Conservation (phyloP, 164 flowering plant species). For the grape (Vitis vinifera) region ASM3070453v1 NC_081815.1:1511001-1511500, state of each 20-base stretch:
- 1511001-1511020: constrained; percentile 99
- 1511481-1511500: constrained; percentile 46
- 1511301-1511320: no score
- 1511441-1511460: constrained; percentile 95
- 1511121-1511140: constrained; percentile 93
- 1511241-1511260: no score
- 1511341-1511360: no score
- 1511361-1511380: no score
- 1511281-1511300: no score
- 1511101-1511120: constrained; percentile 85
- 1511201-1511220: no score
- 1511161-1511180: constrained; percentile 64
- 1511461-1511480: constrained; percentile 90
- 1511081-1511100: constrained; percentile 8
- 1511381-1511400: no score
- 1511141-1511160: constrained; percentile 89
- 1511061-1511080: neutral
- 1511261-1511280: no score
- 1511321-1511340: no score
- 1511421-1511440: constrained; percentile 95
- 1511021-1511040: constrained; percentile 33
- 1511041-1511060: no score
- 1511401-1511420: constrained; percentile 68
- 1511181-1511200: neutral
- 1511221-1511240: no score